Conservation (phyloP, 2,329 filamentous ascomycete species). For the Anisogramma anomala region DNA sequence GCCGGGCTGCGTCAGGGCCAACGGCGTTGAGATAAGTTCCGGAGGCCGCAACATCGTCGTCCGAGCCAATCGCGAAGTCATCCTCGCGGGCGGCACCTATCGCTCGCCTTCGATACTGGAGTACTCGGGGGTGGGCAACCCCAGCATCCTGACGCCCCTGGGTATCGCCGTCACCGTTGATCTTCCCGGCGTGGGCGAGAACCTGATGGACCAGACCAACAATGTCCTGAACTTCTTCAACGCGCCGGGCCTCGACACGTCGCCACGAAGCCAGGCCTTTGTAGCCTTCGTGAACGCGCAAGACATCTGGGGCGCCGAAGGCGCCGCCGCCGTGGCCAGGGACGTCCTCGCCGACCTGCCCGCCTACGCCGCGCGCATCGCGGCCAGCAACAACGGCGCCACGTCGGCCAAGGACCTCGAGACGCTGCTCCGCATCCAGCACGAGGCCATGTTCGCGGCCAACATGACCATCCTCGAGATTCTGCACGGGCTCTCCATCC, state of each 20-base stretch:
- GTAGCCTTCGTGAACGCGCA: neutral
- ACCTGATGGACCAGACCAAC: slow-evolving; percentile 7
- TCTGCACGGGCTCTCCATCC: slow-evolving; percentile 24
- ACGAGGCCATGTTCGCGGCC: neutral
- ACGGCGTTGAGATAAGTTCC: slow-evolving; percentile 3
- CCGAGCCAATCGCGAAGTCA: slow-evolving; percentile 7
- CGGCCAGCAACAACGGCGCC: slow-evolving; percentile 1
- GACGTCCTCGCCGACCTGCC: neutral
- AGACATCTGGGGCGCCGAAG: neutral
- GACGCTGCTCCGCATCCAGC: neutral
- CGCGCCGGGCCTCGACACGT: too few relatives aligned
- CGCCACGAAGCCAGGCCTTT: too few relatives aligned
- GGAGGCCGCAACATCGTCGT: neutral
- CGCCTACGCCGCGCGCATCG: neutral
- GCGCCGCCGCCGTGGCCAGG: neutral
- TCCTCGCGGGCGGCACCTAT: slow-evolving; percentile 5
- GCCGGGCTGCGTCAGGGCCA: slow-evolving; percentile 1
- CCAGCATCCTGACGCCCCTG: neutral
- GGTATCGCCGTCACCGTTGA: slow-evolving; percentile 5
- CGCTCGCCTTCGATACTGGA: slow-evolving; percentile 6
- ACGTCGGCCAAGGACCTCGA: neutral
- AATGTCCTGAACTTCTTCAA: neutral
- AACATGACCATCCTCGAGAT: slow-evolving; percentile 14
- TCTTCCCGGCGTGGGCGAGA: slow-evolving; percentile 7
- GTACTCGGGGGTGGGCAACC: slow-evolving; percentile 9